Conservation (phyloP, 495 filamentous ascomycete species). For the Trichoderma orchidacearum region DNA sequence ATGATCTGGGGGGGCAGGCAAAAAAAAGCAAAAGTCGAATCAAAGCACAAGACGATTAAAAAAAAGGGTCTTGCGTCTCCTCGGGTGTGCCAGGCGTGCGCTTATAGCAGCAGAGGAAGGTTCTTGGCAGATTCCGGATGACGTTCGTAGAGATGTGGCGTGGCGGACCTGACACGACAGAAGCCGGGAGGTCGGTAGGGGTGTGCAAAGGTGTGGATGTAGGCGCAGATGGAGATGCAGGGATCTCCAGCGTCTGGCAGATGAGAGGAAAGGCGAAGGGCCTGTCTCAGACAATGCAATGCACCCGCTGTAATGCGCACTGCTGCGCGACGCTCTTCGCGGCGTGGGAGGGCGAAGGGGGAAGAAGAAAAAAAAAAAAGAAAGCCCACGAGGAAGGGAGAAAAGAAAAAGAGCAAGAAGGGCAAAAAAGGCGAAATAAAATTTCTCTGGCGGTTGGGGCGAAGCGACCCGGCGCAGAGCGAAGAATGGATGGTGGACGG, state of each 20-base stretch:
- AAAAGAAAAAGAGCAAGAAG: not conserved
- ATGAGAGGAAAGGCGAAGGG: not conserved
- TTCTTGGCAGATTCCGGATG: conserved; percentile 1
- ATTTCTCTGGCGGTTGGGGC: too few relatives aligned
- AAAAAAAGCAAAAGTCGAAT: not conserved
- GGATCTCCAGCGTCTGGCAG: not conserved
- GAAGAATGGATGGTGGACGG: too few relatives aligned
- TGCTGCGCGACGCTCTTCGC: not conserved
- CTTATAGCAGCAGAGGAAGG: not conserved
- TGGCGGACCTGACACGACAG: conserved; percentile 1
- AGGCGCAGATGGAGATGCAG: not conserved
- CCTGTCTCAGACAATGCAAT: not conserved
- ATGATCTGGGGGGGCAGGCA: not conserved
- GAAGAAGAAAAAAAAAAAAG: too few relatives aligned
- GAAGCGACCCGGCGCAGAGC: too few relatives aligned
- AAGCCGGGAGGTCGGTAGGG: conserved; percentile 1
- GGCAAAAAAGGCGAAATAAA: not conserved
- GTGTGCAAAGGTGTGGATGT: not conserved
- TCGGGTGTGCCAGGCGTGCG: too few relatives aligned
- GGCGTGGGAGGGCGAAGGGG: too few relatives aligned
- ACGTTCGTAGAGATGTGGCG: not conserved
- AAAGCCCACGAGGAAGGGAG: too few relatives aligned
- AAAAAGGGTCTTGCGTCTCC: not conserved
- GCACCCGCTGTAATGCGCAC: not conserved
- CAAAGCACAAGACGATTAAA: not conserved